Evolutionary conservation across 345 rosid species (phyloP), one percentile per base, ranked within the genome.

Genomic region (Salix arbutifolia): DNA sequence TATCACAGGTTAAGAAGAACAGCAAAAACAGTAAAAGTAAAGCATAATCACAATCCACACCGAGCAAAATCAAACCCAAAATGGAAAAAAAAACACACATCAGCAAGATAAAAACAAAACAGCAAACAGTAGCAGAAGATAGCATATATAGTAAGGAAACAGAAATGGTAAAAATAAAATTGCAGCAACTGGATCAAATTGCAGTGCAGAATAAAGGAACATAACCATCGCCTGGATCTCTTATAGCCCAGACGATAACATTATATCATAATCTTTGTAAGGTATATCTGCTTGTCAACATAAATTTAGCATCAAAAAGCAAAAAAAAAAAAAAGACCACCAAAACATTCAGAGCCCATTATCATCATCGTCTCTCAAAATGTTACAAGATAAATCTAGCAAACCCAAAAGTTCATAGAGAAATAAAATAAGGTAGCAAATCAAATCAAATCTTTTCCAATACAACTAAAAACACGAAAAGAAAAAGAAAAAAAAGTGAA

Each of bases 311-410:
- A 72, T 67, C 58, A 40, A 68, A 70, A 21, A 50, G 52, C 30
- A 65, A 48, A 38, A 37, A 30, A 61, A 70, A 50, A 23, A 79
- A 18, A 71, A 25, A 35, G 81, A 76, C 77, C 80, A 79, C 82
- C 75, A 71, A 67, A 53, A 76, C 23, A 35, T n/a, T 71, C 53
- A 74, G 46, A 82, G 70, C 77, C 79, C 67, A 66, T 67, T 35
- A 75, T 38, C 44, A 81, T 48, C 66, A 60, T 50, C 56, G 23
- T 76, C 6, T 65, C 76, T 69, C 69, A 61, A 69, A 77, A 38
- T 65, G 76, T 68, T 42, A 35, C 70, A 78, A 28, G 5, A 70
- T 9, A 69, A 71, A 74, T 44, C 71, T 37, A 58, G 64, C 13
- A 70, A 56, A 37, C 56, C 35, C 40, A 35, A 61, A 53, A 62